Evolutionary conservation across 1,284 basidiomycete species (phyloP).

Genomic region (Neonothopanus nambi): DNA sequence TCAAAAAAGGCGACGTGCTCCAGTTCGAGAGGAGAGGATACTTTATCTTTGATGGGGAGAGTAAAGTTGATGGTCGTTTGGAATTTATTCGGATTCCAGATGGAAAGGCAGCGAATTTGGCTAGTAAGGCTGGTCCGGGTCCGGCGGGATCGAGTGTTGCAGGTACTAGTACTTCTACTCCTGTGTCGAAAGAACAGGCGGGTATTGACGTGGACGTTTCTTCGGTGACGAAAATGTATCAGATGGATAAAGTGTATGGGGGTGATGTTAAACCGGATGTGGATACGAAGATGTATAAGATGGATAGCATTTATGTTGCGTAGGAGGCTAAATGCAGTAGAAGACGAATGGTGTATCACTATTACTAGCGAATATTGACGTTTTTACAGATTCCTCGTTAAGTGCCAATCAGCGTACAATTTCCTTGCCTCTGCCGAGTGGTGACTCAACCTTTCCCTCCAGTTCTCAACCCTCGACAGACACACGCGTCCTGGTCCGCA

Average conservation of each 20-base stretch:
- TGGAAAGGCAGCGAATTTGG: slow-evolving; percentile 77
- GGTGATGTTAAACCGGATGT: slow-evolving; percentile 38
- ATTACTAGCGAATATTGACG: too few relatives aligned
- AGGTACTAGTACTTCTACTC: slow-evolving; percentile 18
- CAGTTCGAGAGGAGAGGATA: slow-evolving; percentile 99
- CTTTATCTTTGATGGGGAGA: slow-evolving; percentile 81
- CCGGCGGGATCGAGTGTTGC: too few relatives aligned
- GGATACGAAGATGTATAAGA: slow-evolving; percentile 63
- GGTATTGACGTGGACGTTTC: slow-evolving; percentile 19
- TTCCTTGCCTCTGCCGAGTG: too few relatives aligned
- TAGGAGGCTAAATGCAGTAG: too few relatives aligned
- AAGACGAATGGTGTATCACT: too few relatives aligned
- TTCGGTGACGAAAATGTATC: slow-evolving; percentile 61
- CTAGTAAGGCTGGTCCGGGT: slow-evolving; percentile 62
- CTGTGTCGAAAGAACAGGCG: slow-evolving; percentile 25
- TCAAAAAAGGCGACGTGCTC: slow-evolving; percentile 85
- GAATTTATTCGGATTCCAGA: slow-evolving; percentile 90
- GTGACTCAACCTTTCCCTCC: too few relatives aligned
- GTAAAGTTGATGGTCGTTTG: slow-evolving; percentile 48
- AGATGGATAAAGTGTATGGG: slow-evolving; percentile 56
- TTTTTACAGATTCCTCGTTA: too few relatives aligned
- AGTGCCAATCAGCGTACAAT: too few relatives aligned
- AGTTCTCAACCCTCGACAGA: too few relatives aligned
- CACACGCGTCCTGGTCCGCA: too few relatives aligned
- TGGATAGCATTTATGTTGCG: slow-evolving; percentile 55